These are phyloP conservation scores for Elaeis oleifera DNA, from an alignment of 202 grass and related monocot genomes.

Conservation along the genomic window DNA sequence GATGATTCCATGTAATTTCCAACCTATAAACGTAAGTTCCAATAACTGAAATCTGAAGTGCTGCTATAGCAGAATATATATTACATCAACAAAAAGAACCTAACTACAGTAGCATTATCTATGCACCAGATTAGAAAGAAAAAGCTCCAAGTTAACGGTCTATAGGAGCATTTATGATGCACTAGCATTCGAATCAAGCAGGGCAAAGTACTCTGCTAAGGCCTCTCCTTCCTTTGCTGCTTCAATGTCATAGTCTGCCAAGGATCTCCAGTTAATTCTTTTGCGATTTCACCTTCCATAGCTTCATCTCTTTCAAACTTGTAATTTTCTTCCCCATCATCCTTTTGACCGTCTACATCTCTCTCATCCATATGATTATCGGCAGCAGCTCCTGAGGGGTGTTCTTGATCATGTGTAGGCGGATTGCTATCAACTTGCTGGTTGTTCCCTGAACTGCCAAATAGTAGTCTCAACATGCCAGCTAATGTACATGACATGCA, in stretches of 20 bases:
- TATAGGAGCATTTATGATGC: neutral
- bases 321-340: neutral
- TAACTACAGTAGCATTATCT: too few relatives aligned
- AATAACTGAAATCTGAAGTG: too few relatives aligned
- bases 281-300: constrained; percentile 65
- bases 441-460: neutral
- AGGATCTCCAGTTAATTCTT: constrained; percentile 58
- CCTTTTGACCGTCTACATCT: neutral
- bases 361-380: neutral
- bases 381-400: constrained; percentile 24
- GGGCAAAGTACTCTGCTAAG: constrained; percentile 58
- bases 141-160: too few relatives aligned
- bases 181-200: constrained; percentile 36
- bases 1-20: too few relatives aligned
- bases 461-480: neutral
- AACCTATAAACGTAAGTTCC: too few relatives aligned
- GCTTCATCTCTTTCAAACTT: constrained; percentile 34
- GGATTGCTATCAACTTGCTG: constrained; percentile 11
- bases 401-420: constrained; percentile 14
- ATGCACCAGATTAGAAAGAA: too few relatives aligned
- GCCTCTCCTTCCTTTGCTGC: constrained; percentile 68
- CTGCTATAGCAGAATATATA: too few relatives aligned
- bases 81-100: too few relatives aligned
- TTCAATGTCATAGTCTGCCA: constrained; percentile 86
- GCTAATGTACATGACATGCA: neutral